These are phyloP conservation scores for Russula ochroleuca DNA, from an alignment of 768 basidiomycete genomes.

Conservation along the genomic window DNA sequence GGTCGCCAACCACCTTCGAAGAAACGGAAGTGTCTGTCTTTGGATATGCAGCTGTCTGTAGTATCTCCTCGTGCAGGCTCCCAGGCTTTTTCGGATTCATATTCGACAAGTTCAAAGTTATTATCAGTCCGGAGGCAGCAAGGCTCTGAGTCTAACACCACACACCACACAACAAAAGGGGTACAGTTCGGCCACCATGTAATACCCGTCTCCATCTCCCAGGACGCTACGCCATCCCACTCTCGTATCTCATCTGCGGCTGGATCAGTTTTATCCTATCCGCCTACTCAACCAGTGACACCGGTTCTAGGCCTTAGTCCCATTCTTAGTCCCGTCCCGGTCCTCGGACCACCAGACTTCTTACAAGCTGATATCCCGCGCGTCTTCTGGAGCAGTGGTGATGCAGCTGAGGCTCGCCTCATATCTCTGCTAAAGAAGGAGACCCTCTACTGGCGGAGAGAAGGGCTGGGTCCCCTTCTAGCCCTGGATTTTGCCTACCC, in stretches of 20 bases:
- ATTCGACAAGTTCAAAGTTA: neutral
- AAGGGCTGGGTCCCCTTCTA: neutral
- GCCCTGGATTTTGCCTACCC: neutral
- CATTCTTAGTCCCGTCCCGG: constrained; percentile 1
- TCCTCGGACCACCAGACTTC: constrained; percentile 4
- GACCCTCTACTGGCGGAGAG: neutral
- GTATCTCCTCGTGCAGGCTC: neutral
- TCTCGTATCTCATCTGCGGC: neutral
- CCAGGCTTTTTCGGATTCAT: neutral
- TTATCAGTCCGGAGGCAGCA: neutral
- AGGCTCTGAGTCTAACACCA: neutral
- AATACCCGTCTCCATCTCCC: neutral
- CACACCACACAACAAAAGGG: neutral
- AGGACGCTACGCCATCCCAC: neutral
- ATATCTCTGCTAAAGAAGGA: constrained; percentile 12
- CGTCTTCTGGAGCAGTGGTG: neutral
- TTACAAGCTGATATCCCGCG: neutral
- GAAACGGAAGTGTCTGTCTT: constrained; percentile 11
- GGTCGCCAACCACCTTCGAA: neutral
- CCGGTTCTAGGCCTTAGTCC: constrained; percentile 2
- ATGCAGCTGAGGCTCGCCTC: constrained; percentile 19
- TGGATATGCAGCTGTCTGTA: neutral
- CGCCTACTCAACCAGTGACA: constrained; percentile 15
- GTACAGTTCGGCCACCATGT: neutral
- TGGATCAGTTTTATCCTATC: neutral